Conservation (phyloP, 2,329 filamentous ascomycete species). For the Hymenoscyphus infarciens region DNA sequence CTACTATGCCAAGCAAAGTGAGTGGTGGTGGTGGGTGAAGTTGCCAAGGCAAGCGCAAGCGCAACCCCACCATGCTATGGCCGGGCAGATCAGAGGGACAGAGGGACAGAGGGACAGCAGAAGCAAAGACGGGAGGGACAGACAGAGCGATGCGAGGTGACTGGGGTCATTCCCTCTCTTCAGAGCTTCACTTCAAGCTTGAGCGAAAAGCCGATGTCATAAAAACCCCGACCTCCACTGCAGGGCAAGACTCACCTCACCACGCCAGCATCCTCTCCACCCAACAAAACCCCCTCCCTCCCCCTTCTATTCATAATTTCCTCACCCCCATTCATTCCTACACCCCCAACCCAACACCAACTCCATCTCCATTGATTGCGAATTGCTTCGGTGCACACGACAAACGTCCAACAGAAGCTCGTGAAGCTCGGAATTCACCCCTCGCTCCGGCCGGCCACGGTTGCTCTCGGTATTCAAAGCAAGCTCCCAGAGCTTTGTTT, state of each 20-base stretch:
- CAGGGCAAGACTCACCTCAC: not conserved
- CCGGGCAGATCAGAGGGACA: not conserved
- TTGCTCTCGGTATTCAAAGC: not conserved
- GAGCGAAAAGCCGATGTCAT: constrained; percentile 2
- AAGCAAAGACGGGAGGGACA: not conserved
- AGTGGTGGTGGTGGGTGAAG: constrained; percentile 2
- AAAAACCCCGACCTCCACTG: not conserved
- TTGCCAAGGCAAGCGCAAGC: not conserved
- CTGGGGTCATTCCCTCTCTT: not conserved
- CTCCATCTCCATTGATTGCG: not conserved
- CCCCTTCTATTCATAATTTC: not conserved
- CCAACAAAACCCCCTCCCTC: not conserved
- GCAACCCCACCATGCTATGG: not conserved
- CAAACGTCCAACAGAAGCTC: not conserved
- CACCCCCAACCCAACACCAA: not conserved
- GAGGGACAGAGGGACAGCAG: not conserved
- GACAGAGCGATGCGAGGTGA: not conserved
- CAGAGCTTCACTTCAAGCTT: no score
- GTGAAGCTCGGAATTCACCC: constrained; percentile 10
- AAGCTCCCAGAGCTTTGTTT: not conserved
- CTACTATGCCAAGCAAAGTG: not conserved
- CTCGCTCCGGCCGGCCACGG: constrained; percentile 3
- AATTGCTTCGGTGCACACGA: not conserved
- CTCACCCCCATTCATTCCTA: not conserved
- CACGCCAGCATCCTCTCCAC: not conserved